Evolutionary conservation across 2,329 filamentous ascomycete species (phyloP).

Genomic region (Aspergillus latus): DNA sequence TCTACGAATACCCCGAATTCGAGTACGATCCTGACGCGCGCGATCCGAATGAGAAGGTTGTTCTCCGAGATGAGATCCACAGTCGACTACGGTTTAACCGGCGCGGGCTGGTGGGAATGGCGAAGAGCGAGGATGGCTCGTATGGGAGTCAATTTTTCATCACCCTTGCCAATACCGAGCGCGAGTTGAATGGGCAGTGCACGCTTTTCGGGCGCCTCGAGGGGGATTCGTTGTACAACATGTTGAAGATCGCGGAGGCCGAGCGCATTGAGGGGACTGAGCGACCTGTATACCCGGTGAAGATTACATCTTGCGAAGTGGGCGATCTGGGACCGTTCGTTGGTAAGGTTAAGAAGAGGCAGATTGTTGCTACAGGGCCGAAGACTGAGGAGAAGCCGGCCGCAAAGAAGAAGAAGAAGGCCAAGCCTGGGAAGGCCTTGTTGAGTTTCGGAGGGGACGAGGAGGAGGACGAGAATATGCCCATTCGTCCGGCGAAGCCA

Average conservation of each 20-base stretch:
- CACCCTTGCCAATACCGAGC: conserved; percentile 74
- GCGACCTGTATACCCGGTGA: conserved; percentile 80
- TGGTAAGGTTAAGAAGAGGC: conserved; percentile 46
- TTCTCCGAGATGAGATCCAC: conserved; percentile 88
- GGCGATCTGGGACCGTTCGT: conserved; percentile 47
- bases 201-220: conserved; percentile 90
- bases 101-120: conserved; percentile 90
- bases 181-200: conserved; percentile 85
- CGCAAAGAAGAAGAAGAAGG: conserved; percentile 45
- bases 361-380: conserved; percentile 32
- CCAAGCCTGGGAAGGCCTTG: conserved; percentile 42
- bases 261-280: conserved; percentile 79
- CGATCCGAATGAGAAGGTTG: conserved; percentile 52
- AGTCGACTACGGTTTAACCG: conserved; percentile 90
- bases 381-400: conserved; percentile 30
- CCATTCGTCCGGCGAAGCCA: conserved; percentile 43
- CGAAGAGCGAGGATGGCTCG: conserved; percentile 69
- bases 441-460: conserved; percentile 51
- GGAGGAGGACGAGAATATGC: conserved; percentile 42
- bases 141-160: conserved; percentile 99
- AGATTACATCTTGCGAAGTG: conserved; percentile 57
- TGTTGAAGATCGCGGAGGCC: conserved; percentile 87
- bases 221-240: conserved; percentile 92
- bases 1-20: conserved; percentile 70
- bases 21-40: conserved; percentile 56